Percentiles rank a stretch among this genome's conserved stretches.
phyloP scores from a whole-genome alignment of 139 green algal species.

The Chlamydomonas sp. region DNA sequence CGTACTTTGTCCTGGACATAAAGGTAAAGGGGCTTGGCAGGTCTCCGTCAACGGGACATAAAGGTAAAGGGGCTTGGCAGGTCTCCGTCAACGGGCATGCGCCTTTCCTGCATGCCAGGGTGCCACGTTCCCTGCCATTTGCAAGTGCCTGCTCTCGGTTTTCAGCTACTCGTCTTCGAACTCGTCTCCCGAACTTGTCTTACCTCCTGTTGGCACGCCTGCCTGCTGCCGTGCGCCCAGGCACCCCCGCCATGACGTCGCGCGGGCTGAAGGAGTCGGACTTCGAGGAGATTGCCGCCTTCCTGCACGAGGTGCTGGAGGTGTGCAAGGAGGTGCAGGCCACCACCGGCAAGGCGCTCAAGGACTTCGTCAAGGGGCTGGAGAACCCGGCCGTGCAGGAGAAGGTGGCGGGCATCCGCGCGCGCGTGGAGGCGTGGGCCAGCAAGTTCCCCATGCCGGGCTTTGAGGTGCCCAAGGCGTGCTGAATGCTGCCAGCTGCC shows the following conservation, averaged over 20 bases:
- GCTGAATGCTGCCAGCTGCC: no score
- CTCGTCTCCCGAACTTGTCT: background rate
- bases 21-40: no score
- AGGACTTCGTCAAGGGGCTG: slow-evolving; percentile 78
- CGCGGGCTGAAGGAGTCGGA: slow-evolving; percentile 92
- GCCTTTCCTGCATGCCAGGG: no score
- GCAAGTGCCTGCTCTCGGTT: background rate
- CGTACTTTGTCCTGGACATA: no score
- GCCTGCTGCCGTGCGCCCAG: background rate
- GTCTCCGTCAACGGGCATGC: no score
- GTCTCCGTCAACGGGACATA: no score
- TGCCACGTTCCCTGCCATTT: background rate
- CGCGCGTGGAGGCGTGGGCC: slow-evolving; percentile 59
- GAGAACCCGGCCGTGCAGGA: slow-evolving; percentile 28
- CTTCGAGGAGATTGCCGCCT: slow-evolving; percentile 86
- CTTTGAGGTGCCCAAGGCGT: slow-evolving; percentile 27
- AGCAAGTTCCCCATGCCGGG: slow-evolving; percentile 67
- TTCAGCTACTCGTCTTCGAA: background rate
- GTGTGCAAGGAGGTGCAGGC: slow-evolving; percentile 84
- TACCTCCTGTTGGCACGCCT: background rate
- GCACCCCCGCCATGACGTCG: slow-evolving; percentile 95
- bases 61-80: no score
- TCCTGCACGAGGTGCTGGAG: slow-evolving; percentile 82
- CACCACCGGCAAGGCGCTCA: slow-evolving; percentile 84
- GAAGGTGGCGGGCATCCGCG: slow-evolving; percentile 53